Evolutionary conservation across 352 stramenopile species (phyloP).

Genomic region (Phytophthora sp.): DNA sequence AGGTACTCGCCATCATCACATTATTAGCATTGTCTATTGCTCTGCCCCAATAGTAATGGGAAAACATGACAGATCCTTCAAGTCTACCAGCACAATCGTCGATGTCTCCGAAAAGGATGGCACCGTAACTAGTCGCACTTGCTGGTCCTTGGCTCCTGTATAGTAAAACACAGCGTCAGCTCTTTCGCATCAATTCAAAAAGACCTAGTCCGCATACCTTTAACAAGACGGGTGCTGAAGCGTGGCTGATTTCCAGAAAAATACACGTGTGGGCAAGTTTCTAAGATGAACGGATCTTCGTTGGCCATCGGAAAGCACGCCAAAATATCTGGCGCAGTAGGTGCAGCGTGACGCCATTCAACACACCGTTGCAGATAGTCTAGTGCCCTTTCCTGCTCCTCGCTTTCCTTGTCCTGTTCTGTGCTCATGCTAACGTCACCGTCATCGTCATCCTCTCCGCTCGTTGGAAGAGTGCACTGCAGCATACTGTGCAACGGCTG

Average conservation of each 20-base stretch:
- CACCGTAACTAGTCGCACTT: conserved; percentile 88
- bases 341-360: conserved; percentile 91
- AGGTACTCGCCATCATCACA: no score
- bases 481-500: conserved; percentile 89
- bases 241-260: conserved; percentile 92
- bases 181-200: background rate
- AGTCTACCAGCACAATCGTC: conserved; percentile 92
- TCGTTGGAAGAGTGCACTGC: conserved; percentile 52
- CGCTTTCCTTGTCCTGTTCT: conserved; percentile 21
- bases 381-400: conserved; percentile 39
- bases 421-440: conserved; percentile 24
- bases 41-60: conserved; percentile 55
- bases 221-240: conserved; percentile 84
- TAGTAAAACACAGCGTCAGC: conserved; percentile 13
- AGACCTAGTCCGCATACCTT: conserved; percentile 32
- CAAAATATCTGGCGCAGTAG: conserved; percentile 92
- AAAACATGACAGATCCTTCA: conserved; percentile 81
- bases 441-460: conserved; percentile 40
- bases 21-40: background rate
- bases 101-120: conserved; percentile 90
- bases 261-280: conserved; percentile 89
- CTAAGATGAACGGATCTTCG: conserved; percentile 93
- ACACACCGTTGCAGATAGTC: conserved; percentile 79
- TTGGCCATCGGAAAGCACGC: conserved; percentile 92
- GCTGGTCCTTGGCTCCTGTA: conserved; percentile 46